phyloP scores from a whole-genome alignment of 495 filamentous ascomycete species.

The Podospora didyma region DNA sequence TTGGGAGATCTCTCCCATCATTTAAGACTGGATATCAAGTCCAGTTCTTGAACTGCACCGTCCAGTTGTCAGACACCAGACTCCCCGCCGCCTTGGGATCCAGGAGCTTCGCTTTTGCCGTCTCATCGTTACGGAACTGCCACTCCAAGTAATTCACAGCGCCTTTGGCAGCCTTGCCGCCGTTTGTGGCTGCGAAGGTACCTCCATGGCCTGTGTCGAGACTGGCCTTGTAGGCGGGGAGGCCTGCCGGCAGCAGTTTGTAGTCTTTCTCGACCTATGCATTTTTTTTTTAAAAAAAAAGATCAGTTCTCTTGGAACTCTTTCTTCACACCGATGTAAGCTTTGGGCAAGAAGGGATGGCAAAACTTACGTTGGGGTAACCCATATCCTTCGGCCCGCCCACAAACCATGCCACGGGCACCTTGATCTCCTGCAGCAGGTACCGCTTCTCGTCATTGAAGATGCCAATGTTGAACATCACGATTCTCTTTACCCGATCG shows the following conservation, averaged over 20 bases:
- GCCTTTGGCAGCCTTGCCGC: slow-evolving; percentile 26
- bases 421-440: slow-evolving; percentile 20
- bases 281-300: no score
- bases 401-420: slow-evolving; percentile 22
- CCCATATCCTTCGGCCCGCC: slow-evolving; percentile 29
- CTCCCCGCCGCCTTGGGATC: slow-evolving; percentile 19
- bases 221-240: slow-evolving; percentile 30
- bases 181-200: slow-evolving; percentile 24
- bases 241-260: slow-evolving; percentile 17
- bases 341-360: background rate
- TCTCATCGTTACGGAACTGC: slow-evolving; percentile 20
- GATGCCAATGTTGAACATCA: slow-evolving; percentile 28
- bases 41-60: slow-evolving; percentile 20
- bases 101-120: slow-evolving; percentile 18
- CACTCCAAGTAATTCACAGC: slow-evolving; percentile 20
- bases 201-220: slow-evolving; percentile 30
- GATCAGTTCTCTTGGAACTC: background rate
- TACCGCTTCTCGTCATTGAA: slow-evolving; percentile 19
- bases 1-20: no score
- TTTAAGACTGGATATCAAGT: no score
- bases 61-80: slow-evolving; percentile 32
- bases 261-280: slow-evolving; percentile 30
- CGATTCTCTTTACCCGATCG: slow-evolving; percentile 19
- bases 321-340: background rate
- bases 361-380: slow-evolving; percentile 27